Base-by-base conservation (phyloP, 2,329 filamentous ascomycete species). In the Sporothrix luriei region DNA sequence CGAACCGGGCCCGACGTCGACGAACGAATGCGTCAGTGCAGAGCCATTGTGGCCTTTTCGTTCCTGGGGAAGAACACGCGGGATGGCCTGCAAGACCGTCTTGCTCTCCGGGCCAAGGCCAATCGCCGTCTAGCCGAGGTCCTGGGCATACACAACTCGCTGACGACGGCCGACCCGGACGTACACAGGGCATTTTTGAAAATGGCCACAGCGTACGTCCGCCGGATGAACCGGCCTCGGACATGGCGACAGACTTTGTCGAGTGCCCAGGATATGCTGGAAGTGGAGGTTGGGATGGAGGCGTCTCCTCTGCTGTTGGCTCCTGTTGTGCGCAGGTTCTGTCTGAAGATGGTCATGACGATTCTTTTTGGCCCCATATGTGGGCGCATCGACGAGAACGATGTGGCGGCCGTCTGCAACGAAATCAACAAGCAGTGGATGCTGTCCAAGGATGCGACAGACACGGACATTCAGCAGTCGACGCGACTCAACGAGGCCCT, bases 371-470 rank as follows among this genome's bases (percentile, higher is more conserved):
- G n/a, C 7, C 29, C 55, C 4, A 4, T 13, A 16, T 5, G 16
- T 21, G 29, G 16, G 2, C 29, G 13, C 1, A 16, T 29, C 13
- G 16, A 59, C 7, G 6, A 13, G n/a, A 40, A 4, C 2, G 59
- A 24, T 13, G 59, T 62, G n/a, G 19, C 14, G 1, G 29, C 40
- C 6, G 40, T 46, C 40, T 46, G 38, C 38, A 21, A 14, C 21
- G 59, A 62, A 24, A 62, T 62, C 38, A 62, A 62, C 59, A 46
- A 7, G 14, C 57, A 14, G 40, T 46, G 57, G 57, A 43, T 62
- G 57, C 21, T 62, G 21, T 43, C 57, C 21, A 62, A 62, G 13
- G 33, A 16, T 6, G 33, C 7, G 19, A 16, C 33, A 4, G 10
- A 19, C 7, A 61, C 33, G 3, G 21, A 24, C 13, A n/a, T 43